phyloP scores from a whole-genome alignment of 768 basidiomycete species.

The Lactifluus rugatus region DNA sequence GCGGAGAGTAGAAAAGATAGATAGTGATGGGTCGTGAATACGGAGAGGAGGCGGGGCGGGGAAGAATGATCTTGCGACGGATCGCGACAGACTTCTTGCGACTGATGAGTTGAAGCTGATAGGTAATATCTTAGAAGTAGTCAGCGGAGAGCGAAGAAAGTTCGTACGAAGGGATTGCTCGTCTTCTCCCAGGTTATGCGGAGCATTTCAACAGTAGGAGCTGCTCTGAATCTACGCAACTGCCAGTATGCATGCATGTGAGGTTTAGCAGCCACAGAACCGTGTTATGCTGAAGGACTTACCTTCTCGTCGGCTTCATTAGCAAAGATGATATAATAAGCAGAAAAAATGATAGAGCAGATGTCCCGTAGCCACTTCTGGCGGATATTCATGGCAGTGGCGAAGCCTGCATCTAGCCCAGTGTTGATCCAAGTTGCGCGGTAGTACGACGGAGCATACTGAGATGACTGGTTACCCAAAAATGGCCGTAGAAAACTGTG shows the following conservation, averaged over 20 bases:
- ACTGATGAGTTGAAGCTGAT: slow-evolving; percentile 58
- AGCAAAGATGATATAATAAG: slow-evolving; percentile 84
- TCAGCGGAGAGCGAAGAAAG: slow-evolving; percentile 1
- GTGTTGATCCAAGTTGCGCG: slow-evolving; percentile 93
- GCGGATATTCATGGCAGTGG: slow-evolving; percentile 86
- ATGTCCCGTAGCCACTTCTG: slow-evolving; percentile 89
- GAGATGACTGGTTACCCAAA: slow-evolving; percentile 9
- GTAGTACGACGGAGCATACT: slow-evolving; percentile 92
- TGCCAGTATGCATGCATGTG: too few relatives aligned
- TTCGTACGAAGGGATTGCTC: slow-evolving; percentile 75
- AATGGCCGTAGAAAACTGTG: background rate
- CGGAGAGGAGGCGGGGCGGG: slow-evolving; percentile 65
- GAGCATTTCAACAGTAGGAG: slow-evolving; percentile 94
- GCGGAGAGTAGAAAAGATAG: slow-evolving; percentile 72
- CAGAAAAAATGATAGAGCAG: slow-evolving; percentile 73
- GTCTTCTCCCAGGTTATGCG: slow-evolving; percentile 97
- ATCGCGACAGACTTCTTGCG: slow-evolving; percentile 52
- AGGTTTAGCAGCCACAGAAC: background rate
- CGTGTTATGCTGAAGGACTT: slow-evolving; percentile 14
- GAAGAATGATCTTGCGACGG: slow-evolving; percentile 68
- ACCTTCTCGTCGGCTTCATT: slow-evolving; percentile 96
- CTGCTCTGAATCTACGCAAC: slow-evolving; percentile 86
- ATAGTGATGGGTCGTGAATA: slow-evolving; percentile 77
- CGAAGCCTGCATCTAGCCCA: slow-evolving; percentile 95
- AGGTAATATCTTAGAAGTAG: slow-evolving; percentile 14